Evolutionary conservation across 768 basidiomycete genomes (phyloP), one percentile per base, ranked within the genome.

Genomic region (Udeniomyces megalosporus): DNA sequence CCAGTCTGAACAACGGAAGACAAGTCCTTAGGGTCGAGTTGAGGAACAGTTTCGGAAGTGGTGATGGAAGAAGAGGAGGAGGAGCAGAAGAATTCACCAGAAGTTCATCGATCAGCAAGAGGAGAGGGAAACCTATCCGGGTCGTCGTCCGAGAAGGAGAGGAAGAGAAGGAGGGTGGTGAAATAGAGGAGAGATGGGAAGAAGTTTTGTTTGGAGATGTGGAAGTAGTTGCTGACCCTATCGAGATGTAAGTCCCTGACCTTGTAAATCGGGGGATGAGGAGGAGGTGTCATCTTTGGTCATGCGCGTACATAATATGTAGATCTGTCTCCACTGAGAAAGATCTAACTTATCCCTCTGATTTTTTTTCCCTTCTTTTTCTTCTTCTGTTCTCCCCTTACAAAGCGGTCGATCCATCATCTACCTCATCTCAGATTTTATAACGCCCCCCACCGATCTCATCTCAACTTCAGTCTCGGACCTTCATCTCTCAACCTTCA

Each of bases 401-500:
- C 76, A 82, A 66, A 75, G 84, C 60, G 81, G 88, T 59, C 84
- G 85, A 56, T 84, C 84, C 7, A 71, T 92, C 67, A 84, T 99
- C 65, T 99, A 97, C 74, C 85, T 96, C 68, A 74, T 97, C 49
- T 85, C 90, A 3, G 80, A 82, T 29, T 84, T 91, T 1, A 77
- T 97, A 51, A 77, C 82, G 2, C 90, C 89, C 17, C 95, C 95
- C 0, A 77, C 79, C 2, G 86, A 91, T 70, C 80, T 84, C 15
- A 76, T 97, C 46, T 81, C 85, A 70, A 84, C 86, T 6, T 84
- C 88, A 15, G 76, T 92, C 17, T 85, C 89, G 2, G 71, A 80
- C 59, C 79, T 95, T n/a, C 83, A 89, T 45, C 78, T 90, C 20
- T 96, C 93, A 2, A 81, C 84, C 22, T 99, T 92, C 75, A 80